phyloP scores from a whole-genome alignment of 352 stramenopile genomes.

The Globisporangium radiosum region DNA sequence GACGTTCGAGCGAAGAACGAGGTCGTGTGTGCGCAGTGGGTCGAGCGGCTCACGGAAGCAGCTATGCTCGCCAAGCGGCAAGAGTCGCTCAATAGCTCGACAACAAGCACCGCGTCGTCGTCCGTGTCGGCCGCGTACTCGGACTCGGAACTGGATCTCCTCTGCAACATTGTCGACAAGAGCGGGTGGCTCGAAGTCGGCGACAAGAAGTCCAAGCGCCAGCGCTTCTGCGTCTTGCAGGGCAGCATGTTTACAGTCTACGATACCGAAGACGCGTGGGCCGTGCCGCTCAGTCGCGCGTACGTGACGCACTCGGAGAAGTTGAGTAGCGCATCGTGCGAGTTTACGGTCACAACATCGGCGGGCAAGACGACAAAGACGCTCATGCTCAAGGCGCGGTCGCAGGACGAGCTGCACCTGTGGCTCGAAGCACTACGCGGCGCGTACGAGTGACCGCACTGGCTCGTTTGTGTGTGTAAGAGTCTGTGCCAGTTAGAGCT shows the following conservation, averaged over 20 bases:
- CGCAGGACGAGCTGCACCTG: conserved; percentile 69
- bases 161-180: conserved; percentile 74
- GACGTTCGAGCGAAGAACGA: conserved; percentile 79
- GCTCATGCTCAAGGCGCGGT: conserved; percentile 55
- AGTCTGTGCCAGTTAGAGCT: conserved; percentile 8
- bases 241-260: conserved; percentile 81
- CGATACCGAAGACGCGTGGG: conserved; percentile 76
- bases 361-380: conserved; percentile 69
- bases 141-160: conserved; percentile 62
- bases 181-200: conserved; percentile 73
- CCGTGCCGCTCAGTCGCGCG: conserved; percentile 62
- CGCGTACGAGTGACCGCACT: conserved; percentile 29
- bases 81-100: conserved; percentile 67
- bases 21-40: conserved; percentile 61
- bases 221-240: conserved; percentile 72
- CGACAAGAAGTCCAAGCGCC: conserved; percentile 69
- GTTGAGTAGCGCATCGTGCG: conserved; percentile 43
- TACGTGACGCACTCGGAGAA: conserved; percentile 72
- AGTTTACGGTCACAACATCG: conserved; percentile 59
- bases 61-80: conserved; percentile 64
- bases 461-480: background rate
- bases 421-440: conserved; percentile 61
- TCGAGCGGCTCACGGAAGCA: conserved; percentile 65
- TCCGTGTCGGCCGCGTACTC: conserved; percentile 56
- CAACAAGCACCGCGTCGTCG: conserved; percentile 65